These are phyloP conservation scores for Pseudogymnoascus sp. DNA, from an alignment of 2,329 filamentous ascomycete genomes.

Conservation along the genomic window DNA sequence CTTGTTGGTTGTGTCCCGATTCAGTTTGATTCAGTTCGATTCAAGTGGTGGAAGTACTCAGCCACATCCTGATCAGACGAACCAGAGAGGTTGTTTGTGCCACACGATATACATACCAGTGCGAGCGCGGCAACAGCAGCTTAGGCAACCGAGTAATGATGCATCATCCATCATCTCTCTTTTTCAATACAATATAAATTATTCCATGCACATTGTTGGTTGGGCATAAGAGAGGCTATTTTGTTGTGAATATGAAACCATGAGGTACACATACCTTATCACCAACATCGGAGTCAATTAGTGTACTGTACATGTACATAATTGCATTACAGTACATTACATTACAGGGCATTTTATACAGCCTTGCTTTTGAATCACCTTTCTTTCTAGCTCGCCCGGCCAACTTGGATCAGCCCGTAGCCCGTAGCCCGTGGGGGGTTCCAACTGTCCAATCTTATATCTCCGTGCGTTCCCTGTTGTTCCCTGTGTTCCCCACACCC, in stretches of 20 bases:
- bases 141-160: not conserved
- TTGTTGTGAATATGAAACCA: not conserved
- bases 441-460: not conserved
- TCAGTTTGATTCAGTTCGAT: not conserved
- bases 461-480: not conserved
- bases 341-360: not conserved
- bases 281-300: not conserved
- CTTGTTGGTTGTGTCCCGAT: not conserved
- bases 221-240: not conserved
- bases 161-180: not conserved
- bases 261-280: not conserved
- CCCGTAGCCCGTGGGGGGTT: not conserved
- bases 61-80: constrained; percentile 2
- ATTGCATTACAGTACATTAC: not conserved
- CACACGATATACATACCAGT: not conserved
- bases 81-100: not conserved
- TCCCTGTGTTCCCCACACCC: not conserved
- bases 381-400: not conserved
- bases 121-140: not conserved
- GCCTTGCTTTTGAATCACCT: not conserved
- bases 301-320: not conserved
- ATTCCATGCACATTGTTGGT: not conserved
- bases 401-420: not conserved
- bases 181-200: not conserved
- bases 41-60: not conserved